A percentile compares a stretch with the other conserved stretches of the same genome.
These are phyloP conservation scores for Leishmania gerbilli DNA, from an alignment of 208 protist species.

Conservation along the genomic window DNA sequence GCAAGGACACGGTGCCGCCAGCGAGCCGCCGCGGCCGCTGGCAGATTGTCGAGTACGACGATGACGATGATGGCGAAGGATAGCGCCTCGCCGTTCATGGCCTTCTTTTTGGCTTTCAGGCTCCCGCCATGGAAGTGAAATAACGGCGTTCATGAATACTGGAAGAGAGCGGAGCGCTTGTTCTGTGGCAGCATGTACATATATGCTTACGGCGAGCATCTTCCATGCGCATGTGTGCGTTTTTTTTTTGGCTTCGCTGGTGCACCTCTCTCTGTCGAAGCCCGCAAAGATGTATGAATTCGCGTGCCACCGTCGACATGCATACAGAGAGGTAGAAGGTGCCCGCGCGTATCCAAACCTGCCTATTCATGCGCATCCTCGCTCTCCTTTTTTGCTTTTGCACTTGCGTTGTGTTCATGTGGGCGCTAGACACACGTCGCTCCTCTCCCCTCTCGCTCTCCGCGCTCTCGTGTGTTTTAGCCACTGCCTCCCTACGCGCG, in stretches of 20 bases:
- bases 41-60: conserved; percentile 84
- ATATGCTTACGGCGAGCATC: not conserved
- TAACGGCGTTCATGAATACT: not conserved
- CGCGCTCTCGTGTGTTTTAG: not conserved
- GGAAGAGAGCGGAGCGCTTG: not conserved
- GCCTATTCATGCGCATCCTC: not conserved
- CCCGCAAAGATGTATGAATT: not conserved
- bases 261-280: not conserved
- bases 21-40: conserved; percentile 47
- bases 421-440: not conserved
- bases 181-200: not conserved
- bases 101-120: not conserved
- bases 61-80: conserved; percentile 35
- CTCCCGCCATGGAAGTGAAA: not conserved
- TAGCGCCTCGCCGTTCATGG: not conserved
- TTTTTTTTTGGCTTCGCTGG: not conserved
- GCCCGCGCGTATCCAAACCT: not conserved
- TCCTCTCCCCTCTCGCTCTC: not conserved
- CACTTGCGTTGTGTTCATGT: not conserved
- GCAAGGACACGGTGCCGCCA: conserved; percentile 32
- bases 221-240: not conserved
- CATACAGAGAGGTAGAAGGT: not conserved
- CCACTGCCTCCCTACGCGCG: not conserved
- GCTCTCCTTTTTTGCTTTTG: not conserved
- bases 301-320: not conserved